Percentiles rank a stretch among this genome's conserved stretches.
Evolutionary conservation across 176 grass and related monocot genomes (phyloP).

Genomic region (Oryza longistaminata): DNA sequence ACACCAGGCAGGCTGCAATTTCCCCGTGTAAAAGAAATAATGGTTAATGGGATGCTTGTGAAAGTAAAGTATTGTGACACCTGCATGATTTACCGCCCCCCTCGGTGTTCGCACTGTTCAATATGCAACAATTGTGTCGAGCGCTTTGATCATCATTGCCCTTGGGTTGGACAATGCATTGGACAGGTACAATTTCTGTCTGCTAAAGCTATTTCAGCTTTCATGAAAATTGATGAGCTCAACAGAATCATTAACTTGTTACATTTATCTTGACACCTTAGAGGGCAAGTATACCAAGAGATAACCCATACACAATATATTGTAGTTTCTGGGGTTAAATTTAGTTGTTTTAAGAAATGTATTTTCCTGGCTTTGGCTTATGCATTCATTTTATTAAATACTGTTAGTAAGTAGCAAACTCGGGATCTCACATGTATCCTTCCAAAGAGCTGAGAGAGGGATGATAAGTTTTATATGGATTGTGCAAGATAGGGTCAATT

Average conservation of each 20-base stretch:
- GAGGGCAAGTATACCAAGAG: neutral
- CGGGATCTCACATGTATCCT: neutral
- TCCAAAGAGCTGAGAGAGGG: neutral
- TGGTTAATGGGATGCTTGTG: constrained; percentile 60
- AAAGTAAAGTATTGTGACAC: constrained; percentile 90
- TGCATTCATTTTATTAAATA: constrained; percentile 1
- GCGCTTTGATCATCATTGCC: constrained; percentile 95
- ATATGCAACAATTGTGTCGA: constrained; percentile 95
- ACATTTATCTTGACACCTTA: constrained; percentile 16
- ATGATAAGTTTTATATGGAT: neutral
- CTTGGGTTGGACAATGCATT: constrained; percentile 96
- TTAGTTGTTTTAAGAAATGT: neutral
- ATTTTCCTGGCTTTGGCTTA: neutral
- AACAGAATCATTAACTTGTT: neutral
- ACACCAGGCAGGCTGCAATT: constrained; percentile 62
- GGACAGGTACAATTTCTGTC: constrained; percentile 60
- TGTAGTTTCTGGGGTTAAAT: neutral
- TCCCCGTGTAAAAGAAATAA: constrained; percentile 64
- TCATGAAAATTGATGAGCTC: constrained; percentile 9
- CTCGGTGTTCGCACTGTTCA: constrained; percentile 85
- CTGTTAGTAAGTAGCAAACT: neutral
- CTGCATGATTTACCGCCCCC: constrained; percentile 86
- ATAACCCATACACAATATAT: neutral
- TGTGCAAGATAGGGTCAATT: neutral
- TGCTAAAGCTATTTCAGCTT: neutral